Evolutionary conservation across 352 stramenopile species (phyloP), one percentile per base, ranked within the genome.

Genomic region (Phytophthora agathidicida): DNA sequence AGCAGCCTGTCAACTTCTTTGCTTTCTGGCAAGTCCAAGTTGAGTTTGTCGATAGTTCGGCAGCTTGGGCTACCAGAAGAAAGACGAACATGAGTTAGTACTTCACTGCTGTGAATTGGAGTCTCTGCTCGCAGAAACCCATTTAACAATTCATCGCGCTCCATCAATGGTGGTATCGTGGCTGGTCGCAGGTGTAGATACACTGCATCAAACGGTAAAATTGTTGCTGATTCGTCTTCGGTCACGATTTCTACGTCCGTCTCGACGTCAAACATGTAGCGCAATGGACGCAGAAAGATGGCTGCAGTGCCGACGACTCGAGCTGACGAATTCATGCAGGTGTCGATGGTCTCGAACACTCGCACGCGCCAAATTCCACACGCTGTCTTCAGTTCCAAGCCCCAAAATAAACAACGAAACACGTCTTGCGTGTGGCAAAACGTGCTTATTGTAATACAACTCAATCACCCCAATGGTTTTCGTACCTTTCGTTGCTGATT

Each of bases 211-310:
- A 71, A 44, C 1, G 55, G 47, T 6, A 85, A 42, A 5, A 8
- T 2, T 5, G 8, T 4, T 22, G 39, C 22, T 1, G 26, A 36
- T 13, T 54, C 56, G 0, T 62, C 62, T 51, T 62, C 50, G 9
- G 16, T 11, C n/a, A 61, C 35, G 5, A 86, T 36, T 7, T 53
- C 53, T 31, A 84, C 54, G 6, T 74, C 49, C 1, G 63, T 71
- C 52, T 89, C 75, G 4, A 89, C 68, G 45, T 88, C 80, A 26
- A 89, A 85, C 48, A 89, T 59, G 35, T 75, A 88, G 11, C 80
- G 77, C 32, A 89, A 57, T 14, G 80, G 80, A 3, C 77, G 70
- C 13, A 86, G 58, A 30, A 83, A 81, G 19, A 89, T 59, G 31
- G 61, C 66, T 0, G 69, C 68, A 0, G 52, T 68, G n/a, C 72